Base-by-base conservation (phyloP, 108 stramenopile species). In the Epithemia pelagica region DNA sequence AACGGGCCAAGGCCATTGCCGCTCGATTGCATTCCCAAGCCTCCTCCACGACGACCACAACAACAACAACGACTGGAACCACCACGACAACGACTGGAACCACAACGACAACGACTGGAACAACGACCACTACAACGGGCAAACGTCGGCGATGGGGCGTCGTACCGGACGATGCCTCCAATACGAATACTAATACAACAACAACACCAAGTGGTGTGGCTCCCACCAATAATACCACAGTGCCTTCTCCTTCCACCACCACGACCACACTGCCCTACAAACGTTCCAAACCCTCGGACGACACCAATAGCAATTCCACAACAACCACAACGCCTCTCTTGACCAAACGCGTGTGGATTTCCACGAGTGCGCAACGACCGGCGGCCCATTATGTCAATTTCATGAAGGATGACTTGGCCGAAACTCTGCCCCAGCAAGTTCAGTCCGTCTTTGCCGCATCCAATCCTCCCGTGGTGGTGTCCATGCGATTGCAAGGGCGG, bases 1-100 rank as follows among this genome's bases (percentile, higher is more conserved):
- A 83, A 46, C 72, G 81, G 52, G 92, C 92, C 68, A 90, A 84
- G 73, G 88, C 82, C 29, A 89, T 94, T 67, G 92, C 92, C 10
- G 87, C 89, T 31, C 79, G 85, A 3, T 74, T 92, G 53, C 74
- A 76, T 2, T 82, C 84, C 5, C 62, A 54, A 32, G 26, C 58
- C 32, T 22, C 72, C 23, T 1, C 64, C 15, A 15, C 37, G 37
- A 15, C 37, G 37, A 15, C 26, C 78, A 15, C 37, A 15, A 15
- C 37, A 46, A 5, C 37, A 46, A 10, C 37, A 5, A 46, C 15
- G 5, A 46, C 37, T 15, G 37, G 10, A 10, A 10, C 37, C 37
- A 46, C 37, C 37, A 46, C 37, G 10, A 46, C 37, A 5, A 15
- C 37, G 15, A 46, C 37, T 10, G 15, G 10, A 5, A 46, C 30